A percentile compares a stretch with the other conserved stretches of the same genome.
Conservation (phyloP, 768 basidiomycete species). For the Hydnum rufescens region DNA sequence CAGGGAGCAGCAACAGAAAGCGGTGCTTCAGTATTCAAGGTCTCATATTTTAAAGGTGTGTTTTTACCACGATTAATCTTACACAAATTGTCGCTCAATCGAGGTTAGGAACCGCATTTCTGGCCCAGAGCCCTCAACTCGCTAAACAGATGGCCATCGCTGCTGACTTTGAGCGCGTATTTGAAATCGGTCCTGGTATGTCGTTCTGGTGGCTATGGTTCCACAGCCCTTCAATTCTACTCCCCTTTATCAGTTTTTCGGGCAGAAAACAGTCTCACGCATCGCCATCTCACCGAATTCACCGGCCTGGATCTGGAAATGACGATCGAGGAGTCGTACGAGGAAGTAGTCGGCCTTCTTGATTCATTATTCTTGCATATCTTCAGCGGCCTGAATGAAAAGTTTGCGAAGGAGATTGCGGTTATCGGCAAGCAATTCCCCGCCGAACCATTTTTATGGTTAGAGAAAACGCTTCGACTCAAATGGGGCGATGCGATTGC, state of each 20-base stretch:
- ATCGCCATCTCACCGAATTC: slow-evolving; percentile 96
- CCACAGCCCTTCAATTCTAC: neutral
- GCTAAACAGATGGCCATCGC: slow-evolving; percentile 99
- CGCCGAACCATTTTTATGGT: slow-evolving; percentile 89
- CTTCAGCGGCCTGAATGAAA: slow-evolving; percentile 63
- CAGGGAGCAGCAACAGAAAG: slow-evolving; percentile 95
- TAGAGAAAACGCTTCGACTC: slow-evolving; percentile 69
- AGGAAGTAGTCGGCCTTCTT: slow-evolving; percentile 86
- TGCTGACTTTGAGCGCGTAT: slow-evolving; percentile 94
- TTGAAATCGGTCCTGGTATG: slow-evolving; percentile 61
- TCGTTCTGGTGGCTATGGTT: neutral
- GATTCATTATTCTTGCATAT: slow-evolving; percentile 73
- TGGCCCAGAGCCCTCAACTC: slow-evolving; percentile 93
- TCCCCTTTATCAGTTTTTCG: slow-evolving; percentile 75
- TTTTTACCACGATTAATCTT: neutral
- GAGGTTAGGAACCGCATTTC: slow-evolving; percentile 55
- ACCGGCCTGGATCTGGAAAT: slow-evolving; percentile 98
- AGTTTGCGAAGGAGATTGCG: slow-evolving; percentile 66
- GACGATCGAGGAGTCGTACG: slow-evolving; percentile 96
- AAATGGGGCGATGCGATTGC: slow-evolving; percentile 78
- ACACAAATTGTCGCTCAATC: neutral
- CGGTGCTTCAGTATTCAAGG: slow-evolving; percentile 94
- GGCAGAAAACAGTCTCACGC: slow-evolving; percentile 92
- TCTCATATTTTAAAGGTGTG: slow-evolving; percentile 87
- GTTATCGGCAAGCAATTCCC: slow-evolving; percentile 73